phyloP scores from a whole-genome alignment of 2,329 filamentous ascomycete genomes.

The Lomentospora prolificans region DNA sequence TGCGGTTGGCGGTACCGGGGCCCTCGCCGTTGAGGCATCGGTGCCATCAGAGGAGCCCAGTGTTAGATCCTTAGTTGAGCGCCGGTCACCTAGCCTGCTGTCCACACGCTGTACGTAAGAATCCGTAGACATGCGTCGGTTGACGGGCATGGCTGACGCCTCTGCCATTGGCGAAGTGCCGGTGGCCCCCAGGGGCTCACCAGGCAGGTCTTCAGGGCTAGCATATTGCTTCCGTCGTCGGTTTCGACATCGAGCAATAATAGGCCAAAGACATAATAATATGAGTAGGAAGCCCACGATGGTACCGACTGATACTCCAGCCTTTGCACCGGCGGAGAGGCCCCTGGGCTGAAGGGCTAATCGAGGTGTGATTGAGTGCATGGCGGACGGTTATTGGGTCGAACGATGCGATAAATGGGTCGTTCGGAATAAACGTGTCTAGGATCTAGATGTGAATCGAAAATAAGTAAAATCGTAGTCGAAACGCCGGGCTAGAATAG shows the following conservation, averaged over 20 bases:
- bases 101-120: slow-evolving; percentile 2
- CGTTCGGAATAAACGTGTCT: not conserved
- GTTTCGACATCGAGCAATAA: slow-evolving; percentile 11
- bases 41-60: slow-evolving; percentile 3
- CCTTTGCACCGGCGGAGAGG: slow-evolving; percentile 39
- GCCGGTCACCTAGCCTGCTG: not conserved
- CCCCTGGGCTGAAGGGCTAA: slow-evolving; percentile 5
- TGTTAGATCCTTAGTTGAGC: slow-evolving; percentile 6
- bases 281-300: slow-evolving; percentile 19
- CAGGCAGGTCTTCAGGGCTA: not conserved
- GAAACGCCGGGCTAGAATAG: not conserved
- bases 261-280: slow-evolving; percentile 12
- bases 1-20: not conserved
- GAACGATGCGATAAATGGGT: slow-evolving; percentile 10
- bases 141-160: not conserved
- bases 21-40: not conserved
- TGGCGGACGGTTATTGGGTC: slow-evolving; percentile 10
- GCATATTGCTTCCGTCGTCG: slow-evolving; percentile 8
- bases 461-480: too few species aligned
- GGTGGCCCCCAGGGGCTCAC: not conserved
- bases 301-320: slow-evolving; percentile 46
- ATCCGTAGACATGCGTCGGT: slow-evolving; percentile 6
- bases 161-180: not conserved
- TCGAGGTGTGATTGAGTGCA: not conserved
- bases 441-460: too few species aligned